Conservation (phyloP, 768 basidiomycete species). For the Termitomyces sp. region DNA sequence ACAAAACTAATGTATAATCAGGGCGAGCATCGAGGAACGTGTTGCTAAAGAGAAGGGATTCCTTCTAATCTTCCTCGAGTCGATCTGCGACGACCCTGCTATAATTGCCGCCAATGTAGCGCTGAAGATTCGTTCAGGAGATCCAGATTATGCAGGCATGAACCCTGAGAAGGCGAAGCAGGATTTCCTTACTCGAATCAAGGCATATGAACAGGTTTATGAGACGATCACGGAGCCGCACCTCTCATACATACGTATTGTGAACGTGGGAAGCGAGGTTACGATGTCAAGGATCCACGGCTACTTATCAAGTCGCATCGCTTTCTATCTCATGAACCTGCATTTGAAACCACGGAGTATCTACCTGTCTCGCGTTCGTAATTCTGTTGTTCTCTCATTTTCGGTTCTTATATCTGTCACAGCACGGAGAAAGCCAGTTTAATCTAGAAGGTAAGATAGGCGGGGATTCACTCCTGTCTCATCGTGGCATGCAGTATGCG, state of each 20-base stretch:
- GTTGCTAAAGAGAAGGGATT: slow-evolving; percentile 85
- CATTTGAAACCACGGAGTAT: slow-evolving; percentile 96
- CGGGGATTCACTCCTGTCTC: slow-evolving; percentile 88
- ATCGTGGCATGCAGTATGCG: slow-evolving; percentile 81
- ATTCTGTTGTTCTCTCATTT: not conserved
- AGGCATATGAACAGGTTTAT: slow-evolving; percentile 91
- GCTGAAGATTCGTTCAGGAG: slow-evolving; percentile 91
- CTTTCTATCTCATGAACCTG: slow-evolving; percentile 97
- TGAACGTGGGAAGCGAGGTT: slow-evolving; percentile 89
- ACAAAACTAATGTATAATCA: slow-evolving; percentile 19
- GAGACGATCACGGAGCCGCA: slow-evolving; percentile 91
- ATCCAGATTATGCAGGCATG: slow-evolving; percentile 95
- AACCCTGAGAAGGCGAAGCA: slow-evolving; percentile 78
- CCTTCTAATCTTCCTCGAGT: slow-evolving; percentile 89
- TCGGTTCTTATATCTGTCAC: slow-evolving; percentile 7
- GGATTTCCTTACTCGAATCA: slow-evolving; percentile 90
- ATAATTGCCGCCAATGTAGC: slow-evolving; percentile 95
- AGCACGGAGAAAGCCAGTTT: slow-evolving; percentile 98
- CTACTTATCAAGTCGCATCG: slow-evolving; percentile 94
- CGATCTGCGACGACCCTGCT: slow-evolving; percentile 87
- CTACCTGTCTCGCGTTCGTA: slow-evolving; percentile 85
- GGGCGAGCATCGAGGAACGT: slow-evolving; percentile 79
- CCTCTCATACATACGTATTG: slow-evolving; percentile 86
- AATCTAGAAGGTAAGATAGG: slow-evolving; percentile 97
- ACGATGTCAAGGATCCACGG: slow-evolving; percentile 84